phyloP scores from a whole-genome alignment of 2,329 filamentous ascomycete species.

The Penicillium occitanis region DNA sequence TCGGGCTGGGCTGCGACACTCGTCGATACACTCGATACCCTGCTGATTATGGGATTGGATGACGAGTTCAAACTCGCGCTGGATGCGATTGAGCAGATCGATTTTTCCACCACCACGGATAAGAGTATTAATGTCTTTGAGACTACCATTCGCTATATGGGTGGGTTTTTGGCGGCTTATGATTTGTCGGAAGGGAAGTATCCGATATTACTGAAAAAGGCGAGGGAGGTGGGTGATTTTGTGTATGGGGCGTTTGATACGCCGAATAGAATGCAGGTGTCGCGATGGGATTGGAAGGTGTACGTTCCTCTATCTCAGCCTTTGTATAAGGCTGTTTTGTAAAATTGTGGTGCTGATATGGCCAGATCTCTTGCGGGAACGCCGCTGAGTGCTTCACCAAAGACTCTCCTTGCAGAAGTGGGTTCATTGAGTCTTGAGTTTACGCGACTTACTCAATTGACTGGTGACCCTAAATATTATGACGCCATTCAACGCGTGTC shows the following conservation, averaged over 20 bases:
- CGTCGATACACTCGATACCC: slow-evolving; percentile 76
- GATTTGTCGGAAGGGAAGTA: slow-evolving; percentile 77
- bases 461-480: slow-evolving; percentile 77
- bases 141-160: slow-evolving; percentile 87
- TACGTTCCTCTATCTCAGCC: slow-evolving; percentile 30
- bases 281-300: slow-evolving; percentile 77
- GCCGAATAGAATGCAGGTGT: slow-evolving; percentile 84
- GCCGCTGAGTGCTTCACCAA: slow-evolving; percentile 44
- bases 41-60: slow-evolving; percentile 79
- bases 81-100: slow-evolving; percentile 67
- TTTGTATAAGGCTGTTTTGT: background rate
- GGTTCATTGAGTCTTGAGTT: slow-evolving; percentile 88
- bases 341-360: background rate
- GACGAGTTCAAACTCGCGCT: slow-evolving; percentile 79
- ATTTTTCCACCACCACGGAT: slow-evolving; percentile 73
- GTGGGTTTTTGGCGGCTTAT: slow-evolving; percentile 80
- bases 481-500: slow-evolving; percentile 86
- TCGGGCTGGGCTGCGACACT: slow-evolving; percentile 88
- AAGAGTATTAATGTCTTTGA: slow-evolving; percentile 82
- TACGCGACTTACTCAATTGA: slow-evolving; percentile 82
- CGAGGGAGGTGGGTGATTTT: slow-evolving; percentile 76
- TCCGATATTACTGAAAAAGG: slow-evolving; percentile 70
- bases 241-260: slow-evolving; percentile 85
- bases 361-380: slow-evolving; percentile 7
- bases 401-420: slow-evolving; percentile 67